Percentiles rank a stretch among this genome's conserved stretches.
These are phyloP conservation scores for Elongisporangium anandrum DNA, from an alignment of 352 stramenopile species.

Conservation along the genomic window DNA sequence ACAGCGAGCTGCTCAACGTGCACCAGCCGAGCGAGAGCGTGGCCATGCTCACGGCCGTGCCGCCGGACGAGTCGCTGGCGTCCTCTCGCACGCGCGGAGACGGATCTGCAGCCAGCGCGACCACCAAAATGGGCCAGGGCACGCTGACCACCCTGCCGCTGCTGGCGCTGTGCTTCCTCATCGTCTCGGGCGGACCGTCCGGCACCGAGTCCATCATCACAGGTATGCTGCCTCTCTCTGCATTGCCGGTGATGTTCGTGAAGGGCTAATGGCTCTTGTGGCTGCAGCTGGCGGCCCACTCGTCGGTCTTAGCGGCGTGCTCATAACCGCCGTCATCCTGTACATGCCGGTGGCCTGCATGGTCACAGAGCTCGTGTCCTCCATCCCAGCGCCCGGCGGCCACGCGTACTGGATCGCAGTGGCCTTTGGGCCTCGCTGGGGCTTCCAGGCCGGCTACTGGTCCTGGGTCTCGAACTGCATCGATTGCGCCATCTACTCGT, in stretches of 20 bases:
- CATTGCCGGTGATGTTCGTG: neutral
- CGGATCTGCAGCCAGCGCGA: conserved; percentile 4
- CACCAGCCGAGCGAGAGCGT: neutral
- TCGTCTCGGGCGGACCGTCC: conserved; percentile 35
- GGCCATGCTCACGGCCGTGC: conserved; percentile 1
- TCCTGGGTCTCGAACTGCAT: conserved; percentile 78
- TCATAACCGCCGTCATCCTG: conserved; percentile 38
- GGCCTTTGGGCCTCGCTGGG: conserved; percentile 60
- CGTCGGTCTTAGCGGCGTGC: conserved; percentile 24
- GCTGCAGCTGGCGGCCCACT: conserved; percentile 32
- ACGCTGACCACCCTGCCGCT: conserved; percentile 33
- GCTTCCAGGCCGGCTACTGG: conserved; percentile 81
- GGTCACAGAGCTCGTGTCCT: conserved; percentile 41
- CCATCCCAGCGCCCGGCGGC: conserved; percentile 41
- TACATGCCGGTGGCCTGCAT: conserved; percentile 44
- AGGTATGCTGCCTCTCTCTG: conserved; percentile 5
- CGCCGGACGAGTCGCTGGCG: conserved; percentile 5
- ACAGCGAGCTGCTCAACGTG: neutral
- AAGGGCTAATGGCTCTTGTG: neutral
- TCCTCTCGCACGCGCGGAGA: neutral
- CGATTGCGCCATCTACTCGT: conserved; percentile 67
- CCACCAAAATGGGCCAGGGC: conserved; percentile 2
- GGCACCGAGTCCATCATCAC: conserved; percentile 38
- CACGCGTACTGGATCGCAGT: conserved; percentile 67
- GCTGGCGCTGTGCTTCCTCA: conserved; percentile 56